phyloP scores from a whole-genome alignment of 2,329 filamentous ascomycete species.

The Colletotrichum falcatum region DNA sequence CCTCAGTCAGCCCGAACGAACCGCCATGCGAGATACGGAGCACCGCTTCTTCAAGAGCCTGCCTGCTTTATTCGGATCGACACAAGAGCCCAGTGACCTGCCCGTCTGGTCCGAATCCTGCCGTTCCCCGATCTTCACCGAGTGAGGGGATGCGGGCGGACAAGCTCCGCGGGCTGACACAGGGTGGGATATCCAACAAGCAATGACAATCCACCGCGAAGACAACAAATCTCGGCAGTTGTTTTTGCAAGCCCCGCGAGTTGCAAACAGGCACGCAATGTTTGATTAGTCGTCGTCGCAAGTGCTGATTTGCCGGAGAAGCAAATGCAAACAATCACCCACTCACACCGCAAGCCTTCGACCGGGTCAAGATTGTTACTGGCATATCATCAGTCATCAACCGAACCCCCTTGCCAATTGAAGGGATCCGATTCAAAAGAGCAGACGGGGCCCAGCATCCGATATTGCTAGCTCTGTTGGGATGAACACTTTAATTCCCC shows the following conservation, averaged over 20 bases:
- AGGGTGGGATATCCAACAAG: too few species aligned
- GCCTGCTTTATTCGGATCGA: constrained; percentile 24
- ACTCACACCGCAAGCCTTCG: constrained; percentile 4
- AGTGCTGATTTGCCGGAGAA: background rate
- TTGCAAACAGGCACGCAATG: constrained; percentile 4
- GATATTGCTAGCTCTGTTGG: background rate
- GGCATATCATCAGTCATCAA: background rate
- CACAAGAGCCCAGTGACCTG: constrained; percentile 5
- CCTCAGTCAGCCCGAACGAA: constrained; percentile 3
- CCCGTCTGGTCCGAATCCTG: background rate
- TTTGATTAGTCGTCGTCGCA: background rate
- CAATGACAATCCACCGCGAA: constrained; percentile 13
- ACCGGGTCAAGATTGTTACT: background rate
- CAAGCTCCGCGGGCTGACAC: background rate
- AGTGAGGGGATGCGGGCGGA: background rate
- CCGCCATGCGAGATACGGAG: background rate
- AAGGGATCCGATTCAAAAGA: background rate
- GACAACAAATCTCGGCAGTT: constrained; percentile 8
- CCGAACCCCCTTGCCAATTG: background rate
- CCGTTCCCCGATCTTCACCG: background rate
- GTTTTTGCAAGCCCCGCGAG: background rate
- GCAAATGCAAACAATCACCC: background rate
- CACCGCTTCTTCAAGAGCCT: background rate
- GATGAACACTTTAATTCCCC: background rate
- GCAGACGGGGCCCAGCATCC: background rate